Conservation (phyloP, 2,329 filamentous ascomycete genomes). For the Corynespora cassiicola region DNA sequence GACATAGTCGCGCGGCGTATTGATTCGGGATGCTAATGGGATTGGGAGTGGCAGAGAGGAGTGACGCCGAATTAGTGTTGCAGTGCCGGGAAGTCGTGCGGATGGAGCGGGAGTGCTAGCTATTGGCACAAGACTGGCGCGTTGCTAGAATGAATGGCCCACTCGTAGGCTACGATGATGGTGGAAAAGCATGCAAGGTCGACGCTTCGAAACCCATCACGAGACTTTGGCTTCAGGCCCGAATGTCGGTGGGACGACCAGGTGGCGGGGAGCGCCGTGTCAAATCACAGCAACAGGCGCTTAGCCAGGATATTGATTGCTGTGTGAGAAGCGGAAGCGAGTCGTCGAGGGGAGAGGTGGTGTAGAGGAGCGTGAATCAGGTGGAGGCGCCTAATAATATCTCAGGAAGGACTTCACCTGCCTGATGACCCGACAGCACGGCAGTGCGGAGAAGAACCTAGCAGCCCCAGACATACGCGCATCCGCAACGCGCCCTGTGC, state of each 20-base stretch:
- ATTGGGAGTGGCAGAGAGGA: conserved; percentile 9
- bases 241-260: conserved; percentile 9
- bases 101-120: conserved; percentile 19
- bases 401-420: conserved; percentile 11
- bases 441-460: conserved; percentile 40
- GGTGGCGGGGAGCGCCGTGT: conserved; percentile 10
- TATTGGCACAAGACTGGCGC: conserved; percentile 17
- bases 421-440: conserved; percentile 38
- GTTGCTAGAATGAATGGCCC: conserved; percentile 15
- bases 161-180: conserved; percentile 10
- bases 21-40: conserved; percentile 6
- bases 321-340: conserved; percentile 3
- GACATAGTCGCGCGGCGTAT: conserved; percentile 34
- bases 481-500: conserved; percentile 27
- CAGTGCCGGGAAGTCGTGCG: conserved; percentile 7
- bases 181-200: conserved; percentile 25
- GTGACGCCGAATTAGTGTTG: conserved; percentile 12
- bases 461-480: conserved; percentile 26
- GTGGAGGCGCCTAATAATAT: conserved; percentile 34
- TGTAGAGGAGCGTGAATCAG: conserved; percentile 6
- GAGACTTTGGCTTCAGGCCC: conserved; percentile 19
- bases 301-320: too few relatives aligned
- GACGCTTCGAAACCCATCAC: conserved; percentile 20
- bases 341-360: conserved; percentile 11
- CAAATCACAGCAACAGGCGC: too few relatives aligned